Base-by-base conservation (phyloP, 805 yeast species). In the Yarrowia hollandica region DNA sequence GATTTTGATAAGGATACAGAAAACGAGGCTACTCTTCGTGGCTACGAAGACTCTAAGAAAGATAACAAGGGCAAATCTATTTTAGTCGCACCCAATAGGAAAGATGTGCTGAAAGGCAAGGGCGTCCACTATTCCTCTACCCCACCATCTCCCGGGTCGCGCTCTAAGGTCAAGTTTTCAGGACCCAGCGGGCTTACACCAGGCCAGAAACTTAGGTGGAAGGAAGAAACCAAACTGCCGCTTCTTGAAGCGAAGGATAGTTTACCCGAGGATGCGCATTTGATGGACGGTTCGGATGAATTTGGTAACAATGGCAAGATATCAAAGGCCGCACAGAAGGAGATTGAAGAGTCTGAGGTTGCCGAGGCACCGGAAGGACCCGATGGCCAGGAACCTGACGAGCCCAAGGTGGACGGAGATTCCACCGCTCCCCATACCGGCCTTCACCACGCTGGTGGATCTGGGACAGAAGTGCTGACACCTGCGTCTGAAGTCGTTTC, bases 331-430 rank as follows among this genome's bases (percentile, higher is more conserved):
- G 30, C 34, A 4, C 19, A 44, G 12, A 28, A 19, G n/a, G 16
- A 3, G 16, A 33, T 48, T 10, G 22, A 31, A 2, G 30, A 48
- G 5, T 22, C 39, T 10, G 12, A 5, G 4, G 55, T 31, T 1
- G 55, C 55, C 4, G 55, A 48, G 7, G 55, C 55, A 22, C 55
- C 55, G 2, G 18, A 19, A n/a, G 52, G 52, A 3, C 52, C 52
- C 3, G 52, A 44, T 2, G 52, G 52, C 1, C 26, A 44, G 18
- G 52, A 28, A 5, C 52, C 52, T 1, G 52, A 44, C 14, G 19
- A 44, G 12, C 31, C 23, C 19, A n/a, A 44, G 18, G 5, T 6
- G 5, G 52, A 44, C 14, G 34, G 35, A 44, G 52, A 44, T 10
- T 35, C 52, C 9, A 28, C 52, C 8, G 34, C n/a, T 28, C 52